These are phyloP conservation scores for Sutorius australiensis DNA, from an alignment of 768 basidiomycete genomes.

Conservation along the genomic window DNA sequence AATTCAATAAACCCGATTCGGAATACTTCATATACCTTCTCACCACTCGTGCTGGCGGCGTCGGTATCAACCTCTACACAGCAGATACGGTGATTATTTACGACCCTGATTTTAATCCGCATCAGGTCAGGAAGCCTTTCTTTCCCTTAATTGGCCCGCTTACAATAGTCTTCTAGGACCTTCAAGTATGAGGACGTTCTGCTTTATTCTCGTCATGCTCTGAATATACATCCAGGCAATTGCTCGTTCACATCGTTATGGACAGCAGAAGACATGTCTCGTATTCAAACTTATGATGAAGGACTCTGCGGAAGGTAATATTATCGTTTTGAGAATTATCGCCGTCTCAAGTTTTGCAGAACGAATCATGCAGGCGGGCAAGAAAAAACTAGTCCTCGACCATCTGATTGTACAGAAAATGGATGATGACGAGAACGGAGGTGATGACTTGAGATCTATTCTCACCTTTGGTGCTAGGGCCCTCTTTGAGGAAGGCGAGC, in stretches of 20 bases:
- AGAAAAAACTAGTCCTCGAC: constrained; percentile 91
- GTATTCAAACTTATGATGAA: constrained; percentile 97
- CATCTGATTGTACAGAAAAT: constrained; percentile 96
- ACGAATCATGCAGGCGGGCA: constrained; percentile 87
- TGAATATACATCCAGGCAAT: constrained; percentile 65
- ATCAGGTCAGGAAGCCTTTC: constrained; percentile 55
- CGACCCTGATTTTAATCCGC: constrained; percentile 99
- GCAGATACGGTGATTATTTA: constrained; percentile 93
- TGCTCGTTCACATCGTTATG: constrained; percentile 89
- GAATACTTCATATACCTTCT: constrained; percentile 90
- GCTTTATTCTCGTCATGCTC: not conserved
- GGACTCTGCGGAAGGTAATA: constrained; percentile 80
- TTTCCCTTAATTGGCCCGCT: constrained; percentile 7
- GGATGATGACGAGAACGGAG: constrained; percentile 74
- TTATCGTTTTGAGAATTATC: not conserved
- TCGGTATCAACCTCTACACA: constrained; percentile 86
- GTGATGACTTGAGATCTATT: constrained; percentile 84
- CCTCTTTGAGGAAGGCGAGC: constrained; percentile 67
- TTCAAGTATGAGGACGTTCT: constrained; percentile 61
- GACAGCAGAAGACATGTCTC: constrained; percentile 90
- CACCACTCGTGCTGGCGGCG: constrained; percentile 90
- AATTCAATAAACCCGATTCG: constrained; percentile 84
- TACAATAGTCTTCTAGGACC: constrained; percentile 47
- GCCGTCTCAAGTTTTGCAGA: constrained; percentile 45
- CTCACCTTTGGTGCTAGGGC: constrained; percentile 86